Percentiles rank a stretch among this genome's conserved stretches.
These are phyloP conservation scores for Cyberlindnera misumaiensis DNA, from an alignment of 805 yeast species.

Conservation along the genomic window DNA sequence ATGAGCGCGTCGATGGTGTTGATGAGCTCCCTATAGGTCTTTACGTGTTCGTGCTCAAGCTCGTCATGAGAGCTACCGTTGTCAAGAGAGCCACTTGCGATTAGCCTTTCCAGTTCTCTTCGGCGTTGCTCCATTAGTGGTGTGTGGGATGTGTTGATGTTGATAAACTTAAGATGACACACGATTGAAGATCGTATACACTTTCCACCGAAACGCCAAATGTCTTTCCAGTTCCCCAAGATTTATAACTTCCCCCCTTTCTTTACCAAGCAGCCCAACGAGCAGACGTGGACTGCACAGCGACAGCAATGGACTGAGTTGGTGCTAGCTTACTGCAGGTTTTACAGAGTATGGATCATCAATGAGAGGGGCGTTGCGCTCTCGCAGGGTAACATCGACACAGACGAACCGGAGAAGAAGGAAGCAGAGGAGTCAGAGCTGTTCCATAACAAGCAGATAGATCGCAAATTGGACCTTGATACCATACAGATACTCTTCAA, in stretches of 20 bases:
- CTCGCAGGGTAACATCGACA: conserved; percentile 14
- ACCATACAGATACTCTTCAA: conserved; percentile 50
- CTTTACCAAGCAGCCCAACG: conserved; percentile 83
- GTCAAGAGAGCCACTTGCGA: conserved; percentile 1
- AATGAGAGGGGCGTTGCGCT: conserved; percentile 28
- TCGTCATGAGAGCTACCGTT: background rate
- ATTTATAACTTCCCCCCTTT: conserved; percentile 73
- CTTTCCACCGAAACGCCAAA: background rate
- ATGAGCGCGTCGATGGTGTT: conserved; percentile 8
- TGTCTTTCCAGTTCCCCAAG: conserved; percentile 12
- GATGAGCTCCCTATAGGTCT: conserved; percentile 8
- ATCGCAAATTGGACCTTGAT: conserved; percentile 47
- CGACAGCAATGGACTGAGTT: conserved; percentile 70
- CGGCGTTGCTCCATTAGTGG: background rate
- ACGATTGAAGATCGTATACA: no score
- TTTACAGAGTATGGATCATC: conserved; percentile 48
- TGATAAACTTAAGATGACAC: background rate
- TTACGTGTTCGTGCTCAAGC: conserved; percentile 11
- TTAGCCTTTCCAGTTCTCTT: background rate
- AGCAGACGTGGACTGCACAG: conserved; percentile 71
- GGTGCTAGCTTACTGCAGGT: conserved; percentile 53
- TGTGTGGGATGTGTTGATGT: background rate
- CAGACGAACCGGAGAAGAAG: background rate
- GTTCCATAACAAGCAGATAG: conserved; percentile 46
- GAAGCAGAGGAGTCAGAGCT: conserved; percentile 20